These are phyloP conservation scores for Rhodamnia rubescens DNA, from an alignment of 345 rosid species.

Conservation along the genomic window DNA sequence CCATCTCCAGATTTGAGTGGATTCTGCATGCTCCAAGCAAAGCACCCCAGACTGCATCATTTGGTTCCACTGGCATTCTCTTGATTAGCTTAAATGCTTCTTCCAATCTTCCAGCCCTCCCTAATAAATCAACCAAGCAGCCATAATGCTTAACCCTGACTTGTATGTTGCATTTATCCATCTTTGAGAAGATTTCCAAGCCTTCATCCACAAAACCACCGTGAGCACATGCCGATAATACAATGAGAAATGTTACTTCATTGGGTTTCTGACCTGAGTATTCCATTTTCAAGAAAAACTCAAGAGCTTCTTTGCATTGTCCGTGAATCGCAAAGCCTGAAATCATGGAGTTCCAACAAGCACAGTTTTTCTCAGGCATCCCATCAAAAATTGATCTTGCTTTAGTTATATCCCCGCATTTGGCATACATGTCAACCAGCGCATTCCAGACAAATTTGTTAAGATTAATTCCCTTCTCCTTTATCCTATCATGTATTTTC, in stretches of 20 bases:
- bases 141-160: slow-evolving; percentile 54
- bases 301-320: slow-evolving; percentile 41
- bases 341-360: slow-evolving; percentile 77
- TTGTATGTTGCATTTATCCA: slow-evolving; percentile 27
- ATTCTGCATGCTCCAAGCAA: slow-evolving; percentile 66
- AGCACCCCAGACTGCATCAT: slow-evolving; percentile 56
- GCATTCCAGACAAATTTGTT: slow-evolving; percentile 51
- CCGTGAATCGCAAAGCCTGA: slow-evolving; percentile 58
- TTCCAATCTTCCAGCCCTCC: slow-evolving; percentile 51
- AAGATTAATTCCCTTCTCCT: slow-evolving; percentile 19
- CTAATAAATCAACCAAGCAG: slow-evolving; percentile 66
- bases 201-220: slow-evolving; percentile 60
- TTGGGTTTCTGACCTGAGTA: slow-evolving; percentile 35
- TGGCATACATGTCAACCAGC: slow-evolving; percentile 65
- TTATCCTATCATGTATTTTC: slow-evolving; percentile 41
- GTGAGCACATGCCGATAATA: slow-evolving; percentile 67
- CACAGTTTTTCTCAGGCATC: slow-evolving; percentile 24
- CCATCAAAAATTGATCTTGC: slow-evolving; percentile 46
- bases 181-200: slow-evolving; percentile 44
- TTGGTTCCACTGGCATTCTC: slow-evolving; percentile 58
- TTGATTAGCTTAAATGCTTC: slow-evolving; percentile 51
- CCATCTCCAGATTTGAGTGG: slow-evolving; percentile 37
- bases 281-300: slow-evolving; percentile 49
- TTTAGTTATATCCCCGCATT: slow-evolving; percentile 56
- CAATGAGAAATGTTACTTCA: slow-evolving; percentile 41